phyloP scores from a whole-genome alignment of 2,329 filamentous ascomycete species.

The Phialophora expanda region DNA sequence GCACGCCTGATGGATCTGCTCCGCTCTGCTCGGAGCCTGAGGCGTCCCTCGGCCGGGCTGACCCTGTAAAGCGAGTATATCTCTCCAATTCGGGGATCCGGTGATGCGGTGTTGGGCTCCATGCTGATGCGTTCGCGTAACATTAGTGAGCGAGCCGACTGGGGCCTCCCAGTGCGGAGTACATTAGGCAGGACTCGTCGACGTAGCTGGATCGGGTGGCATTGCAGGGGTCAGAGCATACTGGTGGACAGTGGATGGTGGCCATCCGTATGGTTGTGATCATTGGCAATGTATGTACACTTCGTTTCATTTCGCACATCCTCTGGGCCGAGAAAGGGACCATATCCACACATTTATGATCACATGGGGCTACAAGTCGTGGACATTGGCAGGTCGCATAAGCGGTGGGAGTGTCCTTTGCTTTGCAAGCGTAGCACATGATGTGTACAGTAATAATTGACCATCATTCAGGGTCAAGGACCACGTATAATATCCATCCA shows the following conservation, averaged over 20 bases:
- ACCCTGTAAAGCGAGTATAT: background rate
- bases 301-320: too few relatives aligned
- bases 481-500: too few relatives aligned
- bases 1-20: background rate
- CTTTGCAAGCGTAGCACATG: too few relatives aligned
- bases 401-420: too few relatives aligned
- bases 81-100: background rate
- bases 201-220: background rate
- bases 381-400: too few relatives aligned
- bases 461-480: background rate
- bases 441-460: too few relatives aligned
- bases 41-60: background rate
- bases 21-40: background rate
- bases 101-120: too few relatives aligned
- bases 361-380: too few relatives aligned
- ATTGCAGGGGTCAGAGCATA: background rate
- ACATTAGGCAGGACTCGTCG: background rate
- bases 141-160: background rate
- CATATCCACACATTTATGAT: too few relatives aligned
- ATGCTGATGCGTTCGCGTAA: background rate
- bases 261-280: too few relatives aligned
- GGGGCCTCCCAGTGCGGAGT: background rate
- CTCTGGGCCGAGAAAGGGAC: too few relatives aligned
- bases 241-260: background rate
- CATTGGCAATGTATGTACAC: too few relatives aligned